A percentile compares a stretch with the other conserved stretches of the same genome.
Evolutionary conservation across 2,329 filamentous ascomycete genomes (phyloP).

Genomic region (Aspergillus vadensis): DNA sequence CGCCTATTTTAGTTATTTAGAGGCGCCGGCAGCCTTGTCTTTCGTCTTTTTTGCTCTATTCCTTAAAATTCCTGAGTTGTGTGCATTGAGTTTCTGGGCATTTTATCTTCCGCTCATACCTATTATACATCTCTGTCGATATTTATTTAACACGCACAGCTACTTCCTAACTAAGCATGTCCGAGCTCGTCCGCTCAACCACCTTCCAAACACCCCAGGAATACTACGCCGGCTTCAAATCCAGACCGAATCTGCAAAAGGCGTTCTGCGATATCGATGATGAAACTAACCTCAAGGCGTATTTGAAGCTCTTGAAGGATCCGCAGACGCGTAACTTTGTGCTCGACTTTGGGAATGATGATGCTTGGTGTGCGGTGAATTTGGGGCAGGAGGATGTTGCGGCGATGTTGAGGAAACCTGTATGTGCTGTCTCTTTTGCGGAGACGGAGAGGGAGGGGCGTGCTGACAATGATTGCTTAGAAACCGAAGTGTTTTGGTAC

Average conservation of each 20-base stretch:
- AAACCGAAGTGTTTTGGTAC: slow-evolving; percentile 56
- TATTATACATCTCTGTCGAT: too few species aligned
- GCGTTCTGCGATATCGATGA: slow-evolving; percentile 45
- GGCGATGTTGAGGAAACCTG: slow-evolving; percentile 35
- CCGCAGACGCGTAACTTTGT: slow-evolving; percentile 43
- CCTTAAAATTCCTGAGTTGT: too few species aligned
- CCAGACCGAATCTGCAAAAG: slow-evolving; percentile 20
- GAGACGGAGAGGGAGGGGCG: too few species aligned
- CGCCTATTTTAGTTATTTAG: neutral
- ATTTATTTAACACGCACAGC: too few species aligned
- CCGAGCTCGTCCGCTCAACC: slow-evolving; percentile 13
- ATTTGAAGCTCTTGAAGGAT: slow-evolving; percentile 31
- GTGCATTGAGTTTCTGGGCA: neutral
- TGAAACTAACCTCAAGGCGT: slow-evolving; percentile 31
- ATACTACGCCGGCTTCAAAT: slow-evolving; percentile 36
- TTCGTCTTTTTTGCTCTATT: neutral
- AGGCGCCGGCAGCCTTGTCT: neutral
- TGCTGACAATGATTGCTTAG: slow-evolving; percentile 26
- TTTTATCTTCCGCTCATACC: too few species aligned
- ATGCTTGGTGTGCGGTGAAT: slow-evolving; percentile 45
- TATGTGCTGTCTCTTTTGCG: slow-evolving; percentile 22
- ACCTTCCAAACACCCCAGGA: slow-evolving; percentile 25
- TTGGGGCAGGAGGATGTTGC: slow-evolving; percentile 38
- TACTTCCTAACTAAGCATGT: slow-evolving; percentile 6
- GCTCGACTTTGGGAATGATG: slow-evolving; percentile 46